Conservation (phyloP, 129 eudicot genomes). For the Centella asiatica region DNA sequence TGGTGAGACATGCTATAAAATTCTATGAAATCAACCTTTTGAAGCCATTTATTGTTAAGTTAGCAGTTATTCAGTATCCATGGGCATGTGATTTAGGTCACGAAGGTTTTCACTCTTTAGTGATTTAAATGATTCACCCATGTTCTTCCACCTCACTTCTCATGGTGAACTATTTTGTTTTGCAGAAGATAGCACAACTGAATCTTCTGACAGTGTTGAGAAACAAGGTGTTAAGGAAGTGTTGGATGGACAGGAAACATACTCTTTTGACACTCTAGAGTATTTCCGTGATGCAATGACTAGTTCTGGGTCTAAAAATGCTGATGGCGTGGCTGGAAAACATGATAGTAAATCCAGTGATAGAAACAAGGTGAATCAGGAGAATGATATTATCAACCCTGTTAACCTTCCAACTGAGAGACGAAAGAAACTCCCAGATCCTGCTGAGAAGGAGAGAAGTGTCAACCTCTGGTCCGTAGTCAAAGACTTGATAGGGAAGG, state of each 20-base stretch:
- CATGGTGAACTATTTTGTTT: conserved; percentile 1
- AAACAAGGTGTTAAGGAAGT: conserved; percentile 65
- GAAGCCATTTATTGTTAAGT: not conserved
- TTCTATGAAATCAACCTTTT: not conserved
- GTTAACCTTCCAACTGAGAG: conserved; percentile 31
- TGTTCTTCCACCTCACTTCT: not conserved
- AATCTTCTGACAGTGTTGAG: conserved; percentile 73
- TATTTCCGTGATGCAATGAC: conserved; percentile 34
- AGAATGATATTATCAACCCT: conserved; percentile 8
- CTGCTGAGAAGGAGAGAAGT: conserved; percentile 78
- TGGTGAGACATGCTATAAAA: not conserved
- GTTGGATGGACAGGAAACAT: conserved; percentile 65
- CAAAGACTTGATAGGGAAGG: conserved; percentile 83
- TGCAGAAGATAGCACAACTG: conserved; percentile 73
- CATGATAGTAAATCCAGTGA: conserved; percentile 19
- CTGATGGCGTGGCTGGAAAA: conserved; percentile 13
- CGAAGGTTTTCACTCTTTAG: too few relatives aligned
- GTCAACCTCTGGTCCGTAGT: conserved; percentile 88
- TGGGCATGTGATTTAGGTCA: too few relatives aligned
- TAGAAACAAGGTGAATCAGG: conserved; percentile 10
- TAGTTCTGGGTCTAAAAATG: conserved; percentile 22
- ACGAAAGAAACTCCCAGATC: conserved; percentile 80
- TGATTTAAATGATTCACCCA: not conserved
- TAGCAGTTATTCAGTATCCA: not conserved
- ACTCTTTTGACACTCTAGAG: conserved; percentile 59